Evolutionary conservation across 106 monocot species (phyloP).

Genomic region (Phalaenopsis equestris): DNA sequence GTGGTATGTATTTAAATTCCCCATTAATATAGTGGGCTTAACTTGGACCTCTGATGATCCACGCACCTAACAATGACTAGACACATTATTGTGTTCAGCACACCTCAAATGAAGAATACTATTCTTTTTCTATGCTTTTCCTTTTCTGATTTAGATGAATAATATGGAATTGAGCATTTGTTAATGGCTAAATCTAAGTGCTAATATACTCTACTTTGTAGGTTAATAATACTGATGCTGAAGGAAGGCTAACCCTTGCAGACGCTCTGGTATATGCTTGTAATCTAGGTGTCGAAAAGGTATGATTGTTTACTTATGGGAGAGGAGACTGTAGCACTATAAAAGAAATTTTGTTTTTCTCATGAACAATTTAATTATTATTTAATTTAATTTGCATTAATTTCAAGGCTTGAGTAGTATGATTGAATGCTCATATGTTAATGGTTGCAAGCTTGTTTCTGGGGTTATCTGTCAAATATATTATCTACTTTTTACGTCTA

Average conservation of each 20-base stretch:
- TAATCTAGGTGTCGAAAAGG: conserved; percentile 82
- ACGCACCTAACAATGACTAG: not conserved
- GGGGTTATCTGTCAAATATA: not conserved
- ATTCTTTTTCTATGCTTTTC: not conserved
- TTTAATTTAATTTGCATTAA: not conserved
- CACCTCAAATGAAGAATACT: not conserved
- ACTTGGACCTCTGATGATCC: too few species aligned
- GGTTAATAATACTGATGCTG: conserved; percentile 90
- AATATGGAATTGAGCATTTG: not conserved
- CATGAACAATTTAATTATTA: not conserved
- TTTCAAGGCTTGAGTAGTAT: not conserved
- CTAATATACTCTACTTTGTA: conserved; percentile 12
- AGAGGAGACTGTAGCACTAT: not conserved
- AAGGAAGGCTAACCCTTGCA: conserved; percentile 79
- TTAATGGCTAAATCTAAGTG: not conserved
- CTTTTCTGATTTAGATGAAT: not conserved
- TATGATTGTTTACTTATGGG: conserved; percentile 2
- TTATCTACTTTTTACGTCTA: not conserved
- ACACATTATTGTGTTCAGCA: not conserved
- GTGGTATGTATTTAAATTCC: too few species aligned
- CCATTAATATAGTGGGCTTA: too few species aligned
- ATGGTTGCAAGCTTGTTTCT: not conserved
- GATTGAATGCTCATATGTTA: not conserved
- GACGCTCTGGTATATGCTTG: conserved; percentile 86
- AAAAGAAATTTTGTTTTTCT: not conserved